Evolutionary conservation across 768 basidiomycete genomes (phyloP).

Genomic region (Pleurotus platypus): DNA sequence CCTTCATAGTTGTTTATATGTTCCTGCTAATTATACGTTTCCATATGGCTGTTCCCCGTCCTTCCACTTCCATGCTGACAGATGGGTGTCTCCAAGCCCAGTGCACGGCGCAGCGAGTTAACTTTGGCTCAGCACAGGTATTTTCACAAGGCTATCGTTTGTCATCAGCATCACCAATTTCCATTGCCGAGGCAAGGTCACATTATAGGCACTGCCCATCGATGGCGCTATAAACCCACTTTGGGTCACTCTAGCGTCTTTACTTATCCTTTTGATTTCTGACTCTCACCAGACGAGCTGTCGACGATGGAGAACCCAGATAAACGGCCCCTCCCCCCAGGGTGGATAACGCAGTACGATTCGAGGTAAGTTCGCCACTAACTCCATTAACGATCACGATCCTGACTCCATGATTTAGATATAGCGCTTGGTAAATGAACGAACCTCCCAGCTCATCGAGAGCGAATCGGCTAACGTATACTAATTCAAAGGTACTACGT

Average conservation of each 20-base stretch:
- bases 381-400: slow-evolving; percentile 20
- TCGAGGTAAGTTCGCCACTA: slow-evolving; percentile 43
- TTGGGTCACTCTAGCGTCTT: background rate
- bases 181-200: background rate
- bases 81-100: no score
- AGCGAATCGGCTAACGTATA: background rate
- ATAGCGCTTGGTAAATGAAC: background rate
- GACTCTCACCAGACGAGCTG: slow-evolving; percentile 11
- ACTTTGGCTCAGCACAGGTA: background rate
- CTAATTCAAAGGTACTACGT: slow-evolving; percentile 78
- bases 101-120: background rate
- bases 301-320: slow-evolving; percentile 45
- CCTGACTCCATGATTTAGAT: slow-evolving; percentile 11
- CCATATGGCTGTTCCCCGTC: background rate
- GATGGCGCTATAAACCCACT: slow-evolving; percentile 9
- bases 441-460: background rate
- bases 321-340: slow-evolving; percentile 11
- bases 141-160: slow-evolving; percentile 4
- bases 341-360: slow-evolving; percentile 58
- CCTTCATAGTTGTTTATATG: background rate
- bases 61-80: background rate
- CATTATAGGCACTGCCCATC: slow-evolving; percentile 8
- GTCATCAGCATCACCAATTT: background rate
- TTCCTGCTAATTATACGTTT: slow-evolving; percentile 5
- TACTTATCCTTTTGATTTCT: slow-evolving; percentile 9